These are phyloP conservation scores for Didymella segeticola DNA, from an alignment of 2,329 filamentous ascomycete species.

Conservation along the genomic window DNA sequence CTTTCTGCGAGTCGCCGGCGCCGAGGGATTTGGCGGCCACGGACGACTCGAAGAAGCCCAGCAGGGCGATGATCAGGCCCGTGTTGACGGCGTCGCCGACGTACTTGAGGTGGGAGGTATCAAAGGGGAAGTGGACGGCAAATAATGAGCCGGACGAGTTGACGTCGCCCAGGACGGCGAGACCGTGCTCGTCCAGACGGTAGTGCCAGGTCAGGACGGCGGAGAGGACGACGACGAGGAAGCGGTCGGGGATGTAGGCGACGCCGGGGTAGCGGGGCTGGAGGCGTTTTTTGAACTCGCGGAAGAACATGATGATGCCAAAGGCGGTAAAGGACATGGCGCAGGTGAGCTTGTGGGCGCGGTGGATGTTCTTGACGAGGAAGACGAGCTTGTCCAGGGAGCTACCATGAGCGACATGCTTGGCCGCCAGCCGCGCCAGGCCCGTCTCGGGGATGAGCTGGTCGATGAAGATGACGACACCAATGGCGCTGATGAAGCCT, in stretches of 20 bases:
- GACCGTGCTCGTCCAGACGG: conserved; percentile 78
- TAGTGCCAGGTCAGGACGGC: conserved; percentile 79
- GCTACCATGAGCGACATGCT: conserved; percentile 81
- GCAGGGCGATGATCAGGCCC: conserved; percentile 87
- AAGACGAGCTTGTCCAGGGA: conserved; percentile 87
- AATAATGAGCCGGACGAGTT: conserved; percentile 77
- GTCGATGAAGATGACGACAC: conserved; percentile 94
- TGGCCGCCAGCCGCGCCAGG: conserved; percentile 69
- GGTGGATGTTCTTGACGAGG: conserved; percentile 69
- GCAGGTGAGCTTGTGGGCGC: conserved; percentile 77
- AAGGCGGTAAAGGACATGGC: conserved; percentile 82
- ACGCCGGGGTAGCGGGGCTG: conserved; percentile 80
- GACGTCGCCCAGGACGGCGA: conserved; percentile 83
- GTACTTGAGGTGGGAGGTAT: conserved; percentile 75
- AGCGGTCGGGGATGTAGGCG: conserved; percentile 90
- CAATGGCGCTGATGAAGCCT: conserved; percentile 96
- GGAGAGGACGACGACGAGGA: conserved; percentile 84
- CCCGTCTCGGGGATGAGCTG: conserved; percentile 92
- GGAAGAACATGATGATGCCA: conserved; percentile 85
- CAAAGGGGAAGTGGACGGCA: conserved; percentile 85
- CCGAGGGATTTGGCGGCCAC: conserved; percentile 89
- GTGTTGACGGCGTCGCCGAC: conserved; percentile 88
- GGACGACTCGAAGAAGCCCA: conserved; percentile 98
- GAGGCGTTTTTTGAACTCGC: conserved; percentile 80
- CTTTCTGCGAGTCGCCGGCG: conserved; percentile 58